Base-by-base conservation (phyloP, 345 rosid species). In the Gossypium arboreum region DNA sequence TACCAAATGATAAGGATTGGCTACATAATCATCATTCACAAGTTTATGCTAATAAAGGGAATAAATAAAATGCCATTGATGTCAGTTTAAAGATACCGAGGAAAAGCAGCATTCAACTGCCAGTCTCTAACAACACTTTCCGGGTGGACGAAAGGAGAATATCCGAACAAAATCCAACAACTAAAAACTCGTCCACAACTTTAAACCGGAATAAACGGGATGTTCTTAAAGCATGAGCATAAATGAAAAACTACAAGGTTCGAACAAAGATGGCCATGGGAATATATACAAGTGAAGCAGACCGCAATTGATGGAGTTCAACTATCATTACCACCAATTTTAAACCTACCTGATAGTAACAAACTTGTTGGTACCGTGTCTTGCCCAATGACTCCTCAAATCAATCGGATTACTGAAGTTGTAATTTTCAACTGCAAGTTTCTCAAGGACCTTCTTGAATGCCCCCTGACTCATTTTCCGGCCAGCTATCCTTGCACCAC, bases 401-500 rank as follows among this genome's bases (percentile, higher is more conserved):
- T 92, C 98, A 79, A 94, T 88, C 1, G 97, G 83, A 80, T 87
- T 89, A 75, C 81, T 75, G 78, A 94, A 91, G 85, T 86, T 85
- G 81, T 83, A 90, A 25, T 97, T 98, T 82, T 95, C 99, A 39
- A 90, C 88, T 13, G 96, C 97, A 8, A 95, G 93, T 81, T 91
- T 93, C 91, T 91, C 98, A 82, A 95, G 78, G 56, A 95, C 97
- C 81, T 93, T 95, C 86, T 91, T 95, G 77, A 95, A 95, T 12
- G 99, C 98, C 3, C 99, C 99, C 79, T 87, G 96, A 55, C 99
- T 95, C 99, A 93, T 95, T 82, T 95, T 95, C 85, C 99, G 86
- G 1, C 99, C 97, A 10, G 98, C 97, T 71, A 95, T 93, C 81
- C 99, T 90, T 1, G 99, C 97, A 47, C 98, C 98, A 3, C 97